Percentiles rank a stretch among this genome's conserved stretches.
phyloP scores from a whole-genome alignment of 169 alveolate species.

The Eimeria falciformis region DNA sequence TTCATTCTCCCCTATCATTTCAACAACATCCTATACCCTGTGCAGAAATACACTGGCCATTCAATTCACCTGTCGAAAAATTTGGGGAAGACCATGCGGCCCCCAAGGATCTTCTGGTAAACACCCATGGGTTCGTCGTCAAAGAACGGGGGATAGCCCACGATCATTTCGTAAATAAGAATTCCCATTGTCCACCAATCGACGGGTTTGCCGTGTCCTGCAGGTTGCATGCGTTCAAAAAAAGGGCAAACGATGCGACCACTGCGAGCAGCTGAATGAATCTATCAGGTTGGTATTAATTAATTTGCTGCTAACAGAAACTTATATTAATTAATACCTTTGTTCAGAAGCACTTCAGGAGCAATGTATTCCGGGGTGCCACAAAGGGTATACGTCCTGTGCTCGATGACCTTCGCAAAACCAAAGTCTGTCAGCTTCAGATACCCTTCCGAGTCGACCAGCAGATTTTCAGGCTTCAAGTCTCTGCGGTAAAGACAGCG shows the following conservation, averaged over 20 bases:
- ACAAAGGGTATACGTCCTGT: conserved; percentile 98
- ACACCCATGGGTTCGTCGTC: conserved; percentile 98
- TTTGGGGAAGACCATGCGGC: conserved; percentile 95
- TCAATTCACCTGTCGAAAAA: conserved; percentile 86
- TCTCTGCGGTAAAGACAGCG: conserved; percentile 84
- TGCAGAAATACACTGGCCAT: too few relatives aligned
- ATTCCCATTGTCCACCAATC: conserved; percentile 98
- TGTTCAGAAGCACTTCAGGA: conserved; percentile 98
- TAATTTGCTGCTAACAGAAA: neutral
- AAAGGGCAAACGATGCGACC: neutral
- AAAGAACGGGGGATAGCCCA: conserved; percentile 97
- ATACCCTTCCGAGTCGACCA: conserved; percentile 97
- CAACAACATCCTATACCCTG: too few relatives aligned
- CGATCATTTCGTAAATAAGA: conserved; percentile 77
- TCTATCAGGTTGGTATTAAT: neutral
- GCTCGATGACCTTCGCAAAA: conserved; percentile 98
- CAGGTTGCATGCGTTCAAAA: neutral
- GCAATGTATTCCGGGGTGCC: conserved; percentile 99
- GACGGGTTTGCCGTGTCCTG: conserved; percentile 96
- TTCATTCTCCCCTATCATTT: too few relatives aligned
- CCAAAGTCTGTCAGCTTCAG: conserved; percentile 99
- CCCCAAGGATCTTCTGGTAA: conserved; percentile 96
- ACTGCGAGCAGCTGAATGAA: neutral
- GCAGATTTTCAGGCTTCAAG: conserved; percentile 97
- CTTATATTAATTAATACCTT: conserved; percentile 78